Evolutionary conservation across 805 yeast species (phyloP).

Genomic region (Starmerella sp.): DNA sequence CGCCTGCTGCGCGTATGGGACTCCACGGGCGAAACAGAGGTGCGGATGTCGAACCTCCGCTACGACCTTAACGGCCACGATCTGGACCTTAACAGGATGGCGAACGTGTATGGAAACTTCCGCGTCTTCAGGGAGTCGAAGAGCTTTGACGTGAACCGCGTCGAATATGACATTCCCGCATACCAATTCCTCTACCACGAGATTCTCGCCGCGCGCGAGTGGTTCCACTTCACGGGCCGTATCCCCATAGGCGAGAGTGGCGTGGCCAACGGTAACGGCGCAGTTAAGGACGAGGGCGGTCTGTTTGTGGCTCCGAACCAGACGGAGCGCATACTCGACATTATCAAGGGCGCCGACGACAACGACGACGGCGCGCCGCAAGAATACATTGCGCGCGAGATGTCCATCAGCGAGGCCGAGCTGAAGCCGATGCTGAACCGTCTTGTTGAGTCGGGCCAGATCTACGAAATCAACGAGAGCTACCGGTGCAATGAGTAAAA

Average conservation of each 20-base stretch:
- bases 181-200: constrained; percentile 53
- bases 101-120: constrained; percentile 38
- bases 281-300: background rate
- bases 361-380: constrained; percentile 13
- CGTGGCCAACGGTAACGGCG: background rate
- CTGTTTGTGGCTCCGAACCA: constrained; percentile 12
- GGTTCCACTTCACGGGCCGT: constrained; percentile 29
- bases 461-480: constrained; percentile 12
- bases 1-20: constrained; percentile 46
- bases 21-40: constrained; percentile 52
- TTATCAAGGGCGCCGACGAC: constrained; percentile 10
- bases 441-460: constrained; percentile 7
- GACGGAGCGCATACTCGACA: constrained; percentile 9
- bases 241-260: constrained; percentile 6
- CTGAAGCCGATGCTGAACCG: background rate
- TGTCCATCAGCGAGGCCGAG: constrained; percentile 3
- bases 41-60: constrained; percentile 39
- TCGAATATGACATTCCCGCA: constrained; percentile 30
- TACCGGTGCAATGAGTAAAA: constrained; percentile 5
- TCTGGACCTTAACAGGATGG: constrained; percentile 32
- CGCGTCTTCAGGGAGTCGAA: constrained; percentile 42
- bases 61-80: constrained; percentile 30
- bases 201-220: constrained; percentile 43
- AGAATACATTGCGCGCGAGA: constrained; percentile 15
- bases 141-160: constrained; percentile 39